These are phyloP conservation scores for Solanum clarkiae DNA, from an alignment of 257 asterid species.

Conservation along the genomic window DNA sequence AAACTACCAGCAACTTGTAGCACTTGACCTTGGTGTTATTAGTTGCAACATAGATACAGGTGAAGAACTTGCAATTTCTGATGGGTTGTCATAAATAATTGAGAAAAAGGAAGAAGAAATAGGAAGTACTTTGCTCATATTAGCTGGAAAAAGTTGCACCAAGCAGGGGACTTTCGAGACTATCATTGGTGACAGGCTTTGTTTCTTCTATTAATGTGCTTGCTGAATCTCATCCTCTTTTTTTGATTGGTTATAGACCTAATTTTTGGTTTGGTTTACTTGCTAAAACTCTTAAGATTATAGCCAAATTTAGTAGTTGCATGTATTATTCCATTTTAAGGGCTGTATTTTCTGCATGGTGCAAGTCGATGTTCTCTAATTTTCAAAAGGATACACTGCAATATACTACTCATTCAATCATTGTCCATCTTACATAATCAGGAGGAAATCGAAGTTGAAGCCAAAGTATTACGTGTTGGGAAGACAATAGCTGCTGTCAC, in stretches of 20 bases:
- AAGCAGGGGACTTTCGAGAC: background rate
- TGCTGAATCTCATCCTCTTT: background rate
- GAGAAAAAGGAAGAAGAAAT: background rate
- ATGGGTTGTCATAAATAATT: background rate
- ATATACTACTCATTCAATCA: background rate
- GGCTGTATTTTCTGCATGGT: background rate
- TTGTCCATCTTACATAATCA: conserved; percentile 6
- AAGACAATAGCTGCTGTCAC: conserved; percentile 49
- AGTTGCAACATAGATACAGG: background rate
- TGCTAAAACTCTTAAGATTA: background rate
- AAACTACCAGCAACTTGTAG: background rate
- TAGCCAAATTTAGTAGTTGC: background rate
- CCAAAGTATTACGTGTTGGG: conserved; percentile 50
- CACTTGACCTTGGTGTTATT: background rate
- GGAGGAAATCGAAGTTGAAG: conserved; percentile 64
- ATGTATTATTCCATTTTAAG: background rate
- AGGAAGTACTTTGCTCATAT: background rate
- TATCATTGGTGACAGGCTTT: background rate
- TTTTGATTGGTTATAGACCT: background rate
- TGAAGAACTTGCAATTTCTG: background rate
- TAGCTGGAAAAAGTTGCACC: background rate
- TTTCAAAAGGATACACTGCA: background rate
- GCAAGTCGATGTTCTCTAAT: background rate
- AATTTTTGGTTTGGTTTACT: background rate
- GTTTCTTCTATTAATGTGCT: background rate